These are phyloP conservation scores for Oryza glaberrima DNA, from an alignment of 176 grass and related monocot genomes.

Conservation along the genomic window DNA sequence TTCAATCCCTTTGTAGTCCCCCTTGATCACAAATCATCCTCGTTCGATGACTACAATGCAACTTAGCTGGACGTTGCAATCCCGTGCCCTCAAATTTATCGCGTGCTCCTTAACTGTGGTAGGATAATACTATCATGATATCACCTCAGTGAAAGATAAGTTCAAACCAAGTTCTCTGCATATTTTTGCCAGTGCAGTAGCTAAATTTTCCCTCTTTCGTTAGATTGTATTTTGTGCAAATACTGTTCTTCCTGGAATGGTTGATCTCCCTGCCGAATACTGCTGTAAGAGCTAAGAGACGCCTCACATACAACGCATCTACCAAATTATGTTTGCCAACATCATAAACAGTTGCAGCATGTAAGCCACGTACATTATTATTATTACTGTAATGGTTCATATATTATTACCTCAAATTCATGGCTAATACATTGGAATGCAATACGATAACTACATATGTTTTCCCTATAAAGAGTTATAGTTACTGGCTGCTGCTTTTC, in stretches of 20 bases:
- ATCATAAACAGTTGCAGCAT: not conserved
- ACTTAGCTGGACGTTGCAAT: not conserved
- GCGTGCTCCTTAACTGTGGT: not conserved
- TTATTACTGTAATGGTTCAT: not conserved
- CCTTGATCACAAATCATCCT: not conserved
- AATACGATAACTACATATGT: not conserved
- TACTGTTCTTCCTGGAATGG: too few relatives aligned
- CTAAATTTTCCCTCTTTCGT: not conserved
- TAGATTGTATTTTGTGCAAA: not conserved
- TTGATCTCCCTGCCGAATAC: too few relatives aligned
- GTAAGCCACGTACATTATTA: not conserved
- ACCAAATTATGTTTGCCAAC: not conserved
- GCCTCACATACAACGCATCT: too few relatives aligned
- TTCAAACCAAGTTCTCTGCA: not conserved
- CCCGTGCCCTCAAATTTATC: not conserved
- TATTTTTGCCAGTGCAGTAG: not conserved
- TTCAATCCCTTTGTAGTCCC: not conserved
- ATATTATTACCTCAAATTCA: not conserved
- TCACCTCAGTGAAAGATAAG: not conserved
- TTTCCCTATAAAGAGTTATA: not conserved
- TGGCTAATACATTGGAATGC: not conserved
- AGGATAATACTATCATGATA: not conserved
- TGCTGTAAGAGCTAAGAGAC: not conserved
- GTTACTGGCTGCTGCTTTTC: not conserved
- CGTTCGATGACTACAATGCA: not conserved